Evolutionary conservation across 2,329 filamentous ascomycete species (phyloP), one percentile per base, ranked within the genome.

Genomic region (Falciphora oryzae): DNA sequence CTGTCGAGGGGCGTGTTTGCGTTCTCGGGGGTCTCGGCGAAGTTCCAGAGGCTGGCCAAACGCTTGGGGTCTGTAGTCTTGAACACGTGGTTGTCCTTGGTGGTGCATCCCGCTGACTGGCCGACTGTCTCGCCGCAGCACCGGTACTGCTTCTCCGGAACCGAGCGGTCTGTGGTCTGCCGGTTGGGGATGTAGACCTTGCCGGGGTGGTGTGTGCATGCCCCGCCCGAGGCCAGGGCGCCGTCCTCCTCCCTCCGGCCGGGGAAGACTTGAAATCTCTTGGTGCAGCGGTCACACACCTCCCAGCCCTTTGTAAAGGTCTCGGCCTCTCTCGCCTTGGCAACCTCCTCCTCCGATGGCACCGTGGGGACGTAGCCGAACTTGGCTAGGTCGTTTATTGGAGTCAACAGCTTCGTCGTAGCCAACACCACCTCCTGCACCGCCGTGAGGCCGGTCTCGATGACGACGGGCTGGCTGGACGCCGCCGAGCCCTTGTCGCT

Each of bases 181-280:
- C 79, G 76, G 68, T 83, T 73, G 69, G 89, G 85, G 31, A 84
- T 83, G 64, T 89, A 85, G 1, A 83, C 78, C 74, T 87, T 91
- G 13, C 89, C 92, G 71, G 89, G 92, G 73, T 99, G 95, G 75
- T 94, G 89, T 0, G 80, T 87, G 76, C 96, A 99, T 50, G 80
- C 78, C 0, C 93, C 93, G 29, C 91, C 91, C 0, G 88, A 89
- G 0, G 91, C 85, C 22, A 97, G 83, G 2, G 90, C 83, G 0
- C 88, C 89, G 59, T 96, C 95, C 69, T 88, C 84, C 65, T 88
- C 85, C 64, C 93, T 85, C 57, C 94, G 87, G 4, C 93, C 92
- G 0, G 93, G 92, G 68, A 96, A 98, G 4, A 97, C 92, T 72
- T 97, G 92, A 72, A 99, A 99, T 28, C 94, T 88, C 44, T 87